Evolutionary conservation across 2,329 filamentous ascomycete species (phyloP), one percentile per base, ranked within the genome.

Genomic region (Emergomyces africanus): DNA sequence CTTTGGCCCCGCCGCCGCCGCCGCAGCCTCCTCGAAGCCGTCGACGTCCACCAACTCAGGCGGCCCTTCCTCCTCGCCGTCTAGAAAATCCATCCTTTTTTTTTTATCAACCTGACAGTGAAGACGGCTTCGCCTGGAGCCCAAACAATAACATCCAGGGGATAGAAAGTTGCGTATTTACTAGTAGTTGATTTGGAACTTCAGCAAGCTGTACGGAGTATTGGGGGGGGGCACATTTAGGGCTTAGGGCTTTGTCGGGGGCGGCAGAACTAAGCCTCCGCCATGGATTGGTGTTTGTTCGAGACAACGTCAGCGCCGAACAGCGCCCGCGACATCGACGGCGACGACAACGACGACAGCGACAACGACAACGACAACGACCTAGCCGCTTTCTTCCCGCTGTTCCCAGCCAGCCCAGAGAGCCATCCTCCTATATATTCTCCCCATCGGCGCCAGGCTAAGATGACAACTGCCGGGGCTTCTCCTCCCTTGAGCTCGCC

Each of bases 401-500:
- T 55, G 12, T 55, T 55, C 54, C 39, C 54, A 9, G 15, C 23
- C 53, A 28, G 20, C 37, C 12, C 23, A 15, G 15, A 25, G 23
- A 28, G 14, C 53, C 12, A 8, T 39, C 5, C 37, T 25, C n/a
- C 20, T 3, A 39, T 28, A 54, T 56, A 41, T 55, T 23, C 39
- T 30, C 1, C 28, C 14, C 23, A 20, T 20, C 39, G 14, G 37
- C 64, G 69, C 61, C 61, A 25, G 20, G 33, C 9, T 2, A 25
- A 20, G 20, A 78, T 78, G 75, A 69, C 77, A 63, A 75, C 79
- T 61, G 69, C 70, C 61, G 72, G 70, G 63, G 72, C 72, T 62
- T 78, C 76, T 61, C 74, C 76, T 61, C 74, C 76, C 60, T 86
- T 89, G 63, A 92, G 84, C 74, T 96, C 91, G 54, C 92, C 94